Base-by-base conservation (phyloP, 495 filamentous ascomycete genomes). In the Mycothermus thermophilus region DNA sequence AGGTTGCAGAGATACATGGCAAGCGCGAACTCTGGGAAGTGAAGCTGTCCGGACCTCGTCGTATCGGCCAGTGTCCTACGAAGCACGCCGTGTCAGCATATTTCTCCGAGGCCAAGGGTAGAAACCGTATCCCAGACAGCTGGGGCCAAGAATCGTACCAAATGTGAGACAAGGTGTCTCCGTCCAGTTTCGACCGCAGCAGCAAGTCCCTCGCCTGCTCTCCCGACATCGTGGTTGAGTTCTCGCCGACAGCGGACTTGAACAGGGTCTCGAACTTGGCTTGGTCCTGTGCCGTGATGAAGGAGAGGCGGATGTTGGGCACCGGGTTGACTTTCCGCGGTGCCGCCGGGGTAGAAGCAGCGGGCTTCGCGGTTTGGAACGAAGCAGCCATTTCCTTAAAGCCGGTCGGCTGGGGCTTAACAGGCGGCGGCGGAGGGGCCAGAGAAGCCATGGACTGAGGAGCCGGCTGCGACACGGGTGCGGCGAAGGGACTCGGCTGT, bases 1-100 rank as follows among this genome's bases (percentile, higher is more conserved):
- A 96, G 50, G 43, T 95, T 96, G 64, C 92, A 99, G 13, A 99
- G 77, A 51, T 99, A 99, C 92, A 99, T 94, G 27, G 92, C 85
- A 31, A 99, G 63, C 8, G 90, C 92, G 40, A 99, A 96, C 59
- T 99, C 92, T 18, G 92, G 92, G 59, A 99, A 99, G 43, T 94
- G 79, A 26, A 99, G 67, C 54, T 94, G 87, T 11, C 92, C 92
- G 3, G 87, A 88, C 61, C 88, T 87, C 8, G 92, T 99, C 2
- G 92, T 93, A 62, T 99, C 92, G 12, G 84, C 84, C n/a, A 99
- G 59, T 10, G 84, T 83, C 86, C 81, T 87, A 8, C 7, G 35
- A 30, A 22, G 29, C 8, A 35, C 11, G 30, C 22, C 22, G 22
- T 6, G 22, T 25, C 22, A 25, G 22, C 3, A 30, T 4, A 13